Evolutionary conservation across 1,139 yeast genomes (phyloP).

Genomic region (Pichia sp.): DNA sequence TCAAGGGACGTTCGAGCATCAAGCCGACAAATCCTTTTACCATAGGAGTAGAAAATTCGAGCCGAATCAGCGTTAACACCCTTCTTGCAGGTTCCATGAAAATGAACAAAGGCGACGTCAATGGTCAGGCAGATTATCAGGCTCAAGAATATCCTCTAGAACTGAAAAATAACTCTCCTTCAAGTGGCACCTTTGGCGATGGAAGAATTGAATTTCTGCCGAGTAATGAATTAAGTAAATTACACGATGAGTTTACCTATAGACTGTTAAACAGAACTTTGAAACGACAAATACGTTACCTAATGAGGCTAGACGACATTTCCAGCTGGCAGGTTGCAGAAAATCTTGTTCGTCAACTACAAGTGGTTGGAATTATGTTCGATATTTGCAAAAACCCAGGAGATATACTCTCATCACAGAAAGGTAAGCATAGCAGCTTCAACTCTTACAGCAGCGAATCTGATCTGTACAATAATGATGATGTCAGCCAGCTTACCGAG

Average conservation of each 20-base stretch:
- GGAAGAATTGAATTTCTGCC: background rate
- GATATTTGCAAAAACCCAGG: conserved; percentile 47
- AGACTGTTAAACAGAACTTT: conserved; percentile 3
- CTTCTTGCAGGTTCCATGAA: background rate
- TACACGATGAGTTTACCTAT: background rate
- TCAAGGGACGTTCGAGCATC: background rate
- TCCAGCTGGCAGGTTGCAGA: conserved; percentile 51
- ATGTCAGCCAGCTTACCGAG: conserved; percentile 24
- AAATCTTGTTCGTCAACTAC: conserved; percentile 51
- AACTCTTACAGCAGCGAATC: background rate
- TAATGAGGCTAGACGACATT: conserved; percentile 41
- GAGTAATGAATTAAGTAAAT: background rate
- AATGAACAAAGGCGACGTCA: background rate
- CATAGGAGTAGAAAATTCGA: background rate
- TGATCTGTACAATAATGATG: conserved; percentile 23
- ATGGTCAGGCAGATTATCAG: background rate
- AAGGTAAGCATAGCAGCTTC: background rate
- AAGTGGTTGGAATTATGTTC: conserved; percentile 57
- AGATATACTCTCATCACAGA: conserved; percentile 36
- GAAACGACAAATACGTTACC: conserved; percentile 28
- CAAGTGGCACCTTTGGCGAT: background rate
- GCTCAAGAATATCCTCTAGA: background rate
- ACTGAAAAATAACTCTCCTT: background rate
- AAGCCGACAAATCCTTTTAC: background rate
- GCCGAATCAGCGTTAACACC: conserved; percentile 9